Conservation (phyloP, 345 rosid species). For the Euphorbia pulcherrima region DNA sequence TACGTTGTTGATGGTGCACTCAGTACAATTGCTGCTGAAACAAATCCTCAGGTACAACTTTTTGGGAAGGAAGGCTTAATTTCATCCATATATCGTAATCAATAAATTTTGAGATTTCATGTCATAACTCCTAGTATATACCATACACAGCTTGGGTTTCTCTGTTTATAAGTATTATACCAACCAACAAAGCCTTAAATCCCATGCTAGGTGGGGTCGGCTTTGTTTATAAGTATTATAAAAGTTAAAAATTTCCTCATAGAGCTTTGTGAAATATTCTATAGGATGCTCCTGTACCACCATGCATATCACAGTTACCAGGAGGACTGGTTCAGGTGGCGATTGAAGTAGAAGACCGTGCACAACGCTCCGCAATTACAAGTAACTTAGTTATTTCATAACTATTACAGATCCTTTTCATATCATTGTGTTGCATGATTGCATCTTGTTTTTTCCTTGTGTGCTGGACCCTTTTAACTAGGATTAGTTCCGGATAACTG, state of each 20-base stretch:
- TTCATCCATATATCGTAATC: neutral
- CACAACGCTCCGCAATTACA: slow-evolving; percentile 87
- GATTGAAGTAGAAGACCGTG: slow-evolving; percentile 93
- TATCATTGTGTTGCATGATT: neutral
- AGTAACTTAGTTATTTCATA: slow-evolving; percentile 34
- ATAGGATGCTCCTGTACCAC: slow-evolving; percentile 93
- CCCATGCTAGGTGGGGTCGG: too few relatives aligned
- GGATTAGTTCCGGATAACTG: neutral
- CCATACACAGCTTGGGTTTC: neutral
- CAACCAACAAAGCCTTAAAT: too few relatives aligned
- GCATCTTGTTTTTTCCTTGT: neutral
- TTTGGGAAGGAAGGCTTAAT: neutral
- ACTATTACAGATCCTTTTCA: neutral
- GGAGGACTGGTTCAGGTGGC: slow-evolving; percentile 97
- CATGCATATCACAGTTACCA: slow-evolving; percentile 82
- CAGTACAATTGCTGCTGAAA: slow-evolving; percentile 92
- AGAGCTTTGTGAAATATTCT: slow-evolving; percentile 1
- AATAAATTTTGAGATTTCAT: neutral
- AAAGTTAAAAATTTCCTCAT: neutral
- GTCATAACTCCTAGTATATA: neutral
- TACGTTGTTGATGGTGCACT: slow-evolving; percentile 78
- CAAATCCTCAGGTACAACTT: slow-evolving; percentile 66
- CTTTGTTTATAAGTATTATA: neutral
- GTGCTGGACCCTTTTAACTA: neutral
- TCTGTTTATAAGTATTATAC: neutral